Percentiles rank a stretch among this genome's conserved stretches.
Conservation (phyloP, 2,329 filamentous ascomycete genomes). For the Ceratocystis destructans region DNA sequence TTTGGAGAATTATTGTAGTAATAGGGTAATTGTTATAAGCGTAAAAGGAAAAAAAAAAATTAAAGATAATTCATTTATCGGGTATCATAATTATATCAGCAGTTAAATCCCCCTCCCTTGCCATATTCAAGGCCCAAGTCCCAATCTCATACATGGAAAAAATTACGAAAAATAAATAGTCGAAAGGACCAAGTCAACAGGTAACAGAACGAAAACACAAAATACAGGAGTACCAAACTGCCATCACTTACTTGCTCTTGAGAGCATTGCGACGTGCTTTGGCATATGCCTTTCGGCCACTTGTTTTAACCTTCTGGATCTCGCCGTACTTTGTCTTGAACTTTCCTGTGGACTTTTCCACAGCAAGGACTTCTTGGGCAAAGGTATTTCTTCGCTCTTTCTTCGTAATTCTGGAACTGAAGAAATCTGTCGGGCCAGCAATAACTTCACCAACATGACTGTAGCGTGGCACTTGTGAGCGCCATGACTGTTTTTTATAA, state of each 20-base stretch:
- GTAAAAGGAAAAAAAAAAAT: background rate
- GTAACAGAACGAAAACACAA: background rate
- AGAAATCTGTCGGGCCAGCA: constrained; percentile 78
- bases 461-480: constrained; percentile 54
- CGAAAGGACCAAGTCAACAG: background rate
- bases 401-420: constrained; percentile 64
- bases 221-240: background rate
- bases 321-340: constrained; percentile 81
- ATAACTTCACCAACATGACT: constrained; percentile 82
- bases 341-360: constrained; percentile 30
- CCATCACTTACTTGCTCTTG: constrained; percentile 12
- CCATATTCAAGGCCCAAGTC: background rate
- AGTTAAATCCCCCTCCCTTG: background rate
- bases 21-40: background rate
- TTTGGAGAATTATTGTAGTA: background rate
- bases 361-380: constrained; percentile 66
- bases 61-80: constrained; percentile 10
- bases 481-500: constrained; percentile 56
- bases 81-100: constrained; percentile 17
- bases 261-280: constrained; percentile 15
- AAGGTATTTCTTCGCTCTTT: constrained; percentile 81
- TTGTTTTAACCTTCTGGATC: constrained; percentile 68
- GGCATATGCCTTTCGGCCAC: constrained; percentile 82
- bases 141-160: constrained; percentile 5
- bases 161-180: background rate